Base-by-base conservation (phyloP, 2,329 filamentous ascomycete genomes). In the Cladosporium sp. region DNA sequence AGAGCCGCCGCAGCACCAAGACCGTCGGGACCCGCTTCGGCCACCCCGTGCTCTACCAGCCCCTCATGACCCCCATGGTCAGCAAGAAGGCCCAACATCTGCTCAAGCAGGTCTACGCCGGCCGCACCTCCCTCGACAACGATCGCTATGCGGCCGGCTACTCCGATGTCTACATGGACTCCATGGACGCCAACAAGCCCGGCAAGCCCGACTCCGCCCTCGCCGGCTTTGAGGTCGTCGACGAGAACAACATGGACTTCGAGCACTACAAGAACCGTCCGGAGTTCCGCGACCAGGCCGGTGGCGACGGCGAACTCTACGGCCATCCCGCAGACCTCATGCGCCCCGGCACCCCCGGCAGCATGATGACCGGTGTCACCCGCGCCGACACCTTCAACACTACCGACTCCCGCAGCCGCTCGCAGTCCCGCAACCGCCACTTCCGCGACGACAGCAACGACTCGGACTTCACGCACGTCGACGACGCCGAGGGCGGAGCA, bases 51-150 rank as follows among this genome's bases (percentile, higher is more conserved):
- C 77, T 97, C 13, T 95, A 93, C 74, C 87, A 87, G 69, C 86
- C 87, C 3, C 78, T 97, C 16, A 91, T 92, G 61, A 95, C 90
- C 0, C 92, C 92, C 2, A 96, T 97, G 91, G 92, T 97, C 3
- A 86, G 95, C 63, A 86, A 89, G 50, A 95, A 87, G 70, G 89
- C 89, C 2, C 88, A 93, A 63, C 90, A 93, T 54, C 79, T 93
- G 38, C 78, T 98, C 9, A 85, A 86, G n/a, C 82, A 87, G 41
- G 79, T 98, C 46, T 96, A 96, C 68, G 84, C 84, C 19, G 92
- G 91, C 9, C 85, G 92, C 4, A 67, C 63, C 2, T 64, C 62
- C 1, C 72, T 95, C 19, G 85, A 89, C 53, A 80, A 82, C 1
- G 78, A 83, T 28, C 80, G 82, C 22, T 74, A 78, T 0, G 74